A percentile compares a stretch with the other conserved stretches of the same genome.
These are phyloP conservation scores for Fusarium liriodendri DNA, from an alignment of 2,329 filamentous ascomycete genomes.

Conservation along the genomic window DNA sequence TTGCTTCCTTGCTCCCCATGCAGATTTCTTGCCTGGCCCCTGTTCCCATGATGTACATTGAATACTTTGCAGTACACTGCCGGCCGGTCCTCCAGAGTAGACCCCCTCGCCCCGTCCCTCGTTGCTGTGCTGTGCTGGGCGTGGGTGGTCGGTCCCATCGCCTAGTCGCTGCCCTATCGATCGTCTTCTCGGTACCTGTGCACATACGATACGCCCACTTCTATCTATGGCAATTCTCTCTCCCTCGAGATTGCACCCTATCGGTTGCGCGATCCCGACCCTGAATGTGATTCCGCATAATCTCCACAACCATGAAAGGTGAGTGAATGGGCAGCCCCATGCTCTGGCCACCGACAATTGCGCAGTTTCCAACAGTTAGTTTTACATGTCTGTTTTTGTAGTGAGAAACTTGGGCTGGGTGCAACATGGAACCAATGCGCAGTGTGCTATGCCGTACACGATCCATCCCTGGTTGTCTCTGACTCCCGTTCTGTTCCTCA, in stretches of 20 bases:
- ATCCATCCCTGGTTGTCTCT: neutral
- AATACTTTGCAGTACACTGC: constrained; percentile 1
- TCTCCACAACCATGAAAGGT: neutral
- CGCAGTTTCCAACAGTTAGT: constrained; percentile 1
- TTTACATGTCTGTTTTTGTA: neutral
- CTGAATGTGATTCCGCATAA: constrained; percentile 4
- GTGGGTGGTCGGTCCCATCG: neutral
- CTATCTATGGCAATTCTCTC: constrained; percentile 1
- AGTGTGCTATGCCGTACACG: constrained; percentile 4
- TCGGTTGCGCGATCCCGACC: constrained; percentile 21
- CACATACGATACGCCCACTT: neutral
- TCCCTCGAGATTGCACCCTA: constrained; percentile 2
- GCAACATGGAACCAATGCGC: constrained; percentile 9
- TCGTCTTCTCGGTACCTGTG: neutral
- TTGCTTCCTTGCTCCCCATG: neutral
- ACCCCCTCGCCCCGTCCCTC: neutral
- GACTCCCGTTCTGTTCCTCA: neutral
- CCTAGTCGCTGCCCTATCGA: neutral
- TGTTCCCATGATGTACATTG: constrained; percentile 5
- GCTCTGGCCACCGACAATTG: constrained; percentile 17
- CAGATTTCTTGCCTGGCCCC: neutral
- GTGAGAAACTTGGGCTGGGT: neutral
- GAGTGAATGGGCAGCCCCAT: neutral
- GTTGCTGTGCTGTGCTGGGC: neutral
- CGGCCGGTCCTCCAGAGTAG: neutral